Evolutionary conservation across 2,329 filamentous ascomycete species (phyloP), one percentile per base, ranked within the genome.

Genomic region (Fusarium domesticum): DNA sequence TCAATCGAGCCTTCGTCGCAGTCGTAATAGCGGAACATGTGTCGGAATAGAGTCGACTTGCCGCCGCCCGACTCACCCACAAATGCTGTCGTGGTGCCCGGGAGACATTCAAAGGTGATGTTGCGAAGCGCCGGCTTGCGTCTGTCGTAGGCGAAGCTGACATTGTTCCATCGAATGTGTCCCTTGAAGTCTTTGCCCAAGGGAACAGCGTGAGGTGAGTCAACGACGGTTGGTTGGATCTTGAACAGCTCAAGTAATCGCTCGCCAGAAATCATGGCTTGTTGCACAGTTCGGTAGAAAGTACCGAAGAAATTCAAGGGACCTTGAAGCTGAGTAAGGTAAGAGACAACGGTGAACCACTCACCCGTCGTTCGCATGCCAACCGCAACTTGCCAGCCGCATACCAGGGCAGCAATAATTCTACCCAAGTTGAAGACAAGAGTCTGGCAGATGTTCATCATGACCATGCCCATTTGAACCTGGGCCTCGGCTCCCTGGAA

Each of bases 11-110:
- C 93, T 39, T 82, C 78, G 40, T 84, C 76, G 42, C 85, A 81
- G 63, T 96, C 95, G 73, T 97, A 98, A 69, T 96, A 98, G 15
- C 93, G 87, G 75, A 96, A 97, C 64, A 98, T 83, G 37, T 97
- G 79, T 39, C 93, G 86, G 74, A 98, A 96, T 18, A 98, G 80
- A 0, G 93, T 98, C 3, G 92, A 97, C 68, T 98, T 98, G 54
- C 93, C 93, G 47, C 93, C 93, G 35, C 93, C 93, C 23, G 92
- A 97, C 66, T 97, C 92, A 52, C 93, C 93, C 15, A 98, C 93
- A 53, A 98, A 84, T 1, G 93, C 93, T 6, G 92, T 98, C 0
- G 91, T 97, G 1, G 90, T 96, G 40, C 93, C 93, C 2, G 93
- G 91, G 15, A 74, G 72, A 65, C 91, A 96, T 51, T 85, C 84